Conservation (phyloP, 73 alveolate species). For the Durusdinium trenchii region DNA sequence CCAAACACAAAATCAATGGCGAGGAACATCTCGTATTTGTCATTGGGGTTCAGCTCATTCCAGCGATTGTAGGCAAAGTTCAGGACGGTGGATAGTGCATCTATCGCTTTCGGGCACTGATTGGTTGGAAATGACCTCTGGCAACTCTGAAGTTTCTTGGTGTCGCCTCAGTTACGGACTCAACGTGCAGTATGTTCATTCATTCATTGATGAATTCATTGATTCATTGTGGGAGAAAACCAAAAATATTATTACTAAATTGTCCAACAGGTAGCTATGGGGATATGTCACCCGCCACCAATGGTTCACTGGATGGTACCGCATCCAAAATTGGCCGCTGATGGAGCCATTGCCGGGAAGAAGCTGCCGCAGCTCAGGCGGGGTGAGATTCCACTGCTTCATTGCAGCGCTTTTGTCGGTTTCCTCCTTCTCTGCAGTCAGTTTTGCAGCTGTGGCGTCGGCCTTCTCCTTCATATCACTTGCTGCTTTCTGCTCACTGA, state of each 20-base stretch:
- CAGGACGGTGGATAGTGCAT: neutral
- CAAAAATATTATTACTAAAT: too few species aligned
- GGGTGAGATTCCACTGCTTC: neutral
- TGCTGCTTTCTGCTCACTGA: neutral
- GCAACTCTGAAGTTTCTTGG: neutral
- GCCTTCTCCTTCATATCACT: neutral
- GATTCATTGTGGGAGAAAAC: neutral
- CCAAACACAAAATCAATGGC: too few species aligned
- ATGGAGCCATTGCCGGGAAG: neutral
- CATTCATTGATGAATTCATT: neutral
- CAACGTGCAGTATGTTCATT: neutral
- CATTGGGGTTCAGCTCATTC: neutral
- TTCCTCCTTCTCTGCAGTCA: neutral
- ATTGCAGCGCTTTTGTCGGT: neutral
- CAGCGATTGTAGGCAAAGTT: neutral
- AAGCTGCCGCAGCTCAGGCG: neutral
- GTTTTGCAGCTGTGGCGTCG: too few species aligned
- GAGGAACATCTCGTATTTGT: too few species aligned
- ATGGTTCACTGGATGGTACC: conserved; percentile 27
- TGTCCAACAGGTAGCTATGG: neutral
- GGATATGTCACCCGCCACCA: conserved; percentile 13
- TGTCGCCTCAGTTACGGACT: neutral
- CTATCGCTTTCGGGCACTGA: neutral
- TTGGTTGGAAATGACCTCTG: conserved; percentile 3
- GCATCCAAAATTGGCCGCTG: neutral